These are phyloP conservation scores for Podaxis sp. DNA, from an alignment of 768 basidiomycete genomes.

Conservation along the genomic window DNA sequence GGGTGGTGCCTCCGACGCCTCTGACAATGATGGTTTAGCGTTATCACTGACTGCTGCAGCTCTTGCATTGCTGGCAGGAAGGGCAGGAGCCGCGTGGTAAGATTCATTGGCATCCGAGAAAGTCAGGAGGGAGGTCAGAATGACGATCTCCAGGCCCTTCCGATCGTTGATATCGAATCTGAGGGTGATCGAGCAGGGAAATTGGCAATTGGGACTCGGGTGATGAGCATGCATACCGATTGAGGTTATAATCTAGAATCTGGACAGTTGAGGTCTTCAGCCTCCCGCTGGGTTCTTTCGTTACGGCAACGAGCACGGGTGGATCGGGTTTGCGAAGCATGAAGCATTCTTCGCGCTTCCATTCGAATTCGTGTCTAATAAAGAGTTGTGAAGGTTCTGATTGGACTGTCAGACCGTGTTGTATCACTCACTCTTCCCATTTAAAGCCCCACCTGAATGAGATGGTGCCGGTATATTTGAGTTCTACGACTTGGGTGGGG, in stretches of 20 bases:
- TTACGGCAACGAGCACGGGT: slow-evolving; percentile 80
- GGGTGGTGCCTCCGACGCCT: slow-evolving; percentile 32
- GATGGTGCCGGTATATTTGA: slow-evolving; percentile 73
- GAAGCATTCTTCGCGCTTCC: slow-evolving; percentile 83
- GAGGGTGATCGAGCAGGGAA: background rate
- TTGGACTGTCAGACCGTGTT: background rate
- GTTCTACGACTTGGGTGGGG: slow-evolving; percentile 65
- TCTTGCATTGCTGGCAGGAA: slow-evolving; percentile 15
- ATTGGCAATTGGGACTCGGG: background rate
- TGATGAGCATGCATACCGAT: slow-evolving; percentile 47
- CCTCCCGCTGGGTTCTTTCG: slow-evolving; percentile 70
- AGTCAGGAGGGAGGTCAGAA: slow-evolving; percentile 73
- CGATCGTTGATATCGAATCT: slow-evolving; percentile 86
- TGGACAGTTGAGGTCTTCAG: slow-evolving; percentile 68
- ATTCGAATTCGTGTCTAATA: slow-evolving; percentile 77
- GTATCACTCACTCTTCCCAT: slow-evolving; percentile 71
- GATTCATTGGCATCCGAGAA: slow-evolving; percentile 71
- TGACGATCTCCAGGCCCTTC: slow-evolving; percentile 82
- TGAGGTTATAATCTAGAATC: slow-evolving; percentile 82
- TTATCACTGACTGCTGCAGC: slow-evolving; percentile 12
- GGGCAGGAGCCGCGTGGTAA: slow-evolving; percentile 37
- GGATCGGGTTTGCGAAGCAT: slow-evolving; percentile 86
- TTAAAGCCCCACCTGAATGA: slow-evolving; percentile 77
- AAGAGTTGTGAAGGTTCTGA: slow-evolving; percentile 6
- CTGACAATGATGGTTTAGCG: slow-evolving; percentile 20